Evolutionary conservation across 441 rosid genomes (phyloP), one percentile per base, ranked within the genome.

Genomic region (Theobroma grandiflorum): DNA sequence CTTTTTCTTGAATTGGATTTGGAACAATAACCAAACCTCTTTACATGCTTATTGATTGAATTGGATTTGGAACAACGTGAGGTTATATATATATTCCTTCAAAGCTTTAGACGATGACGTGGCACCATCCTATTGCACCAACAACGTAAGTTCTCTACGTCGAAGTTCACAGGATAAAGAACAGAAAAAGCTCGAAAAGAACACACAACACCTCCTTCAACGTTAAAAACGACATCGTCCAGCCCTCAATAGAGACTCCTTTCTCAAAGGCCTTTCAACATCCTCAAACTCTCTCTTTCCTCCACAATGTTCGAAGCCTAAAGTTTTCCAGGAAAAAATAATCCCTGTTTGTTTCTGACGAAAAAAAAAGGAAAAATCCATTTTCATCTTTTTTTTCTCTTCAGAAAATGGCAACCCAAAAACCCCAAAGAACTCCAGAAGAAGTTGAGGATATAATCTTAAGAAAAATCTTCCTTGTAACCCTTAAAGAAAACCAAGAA

Each of bases 391-490:
- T 37, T 52, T 0, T 37, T n/a, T 55, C 6, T 12, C 22, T 37
- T n/a, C 5, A 26, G 55, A 53, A 55, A 53, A 72, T 72, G 76
- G 26, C 31, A 26, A 85, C 96, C 52, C 81, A 78, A 52, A 95
- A 82, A 57, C 91, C 90, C 6, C 97, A 93, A 73, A 80, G 97
- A 77, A 89, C 96, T 18, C 90, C 86, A 26, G 80, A 80, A 57
- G 98, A 97, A 85, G 89, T 95, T 77, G 99, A 97, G 87, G 99
- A 97, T 82, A 90, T 92, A 49, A 91, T 95, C 84, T 95, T 97
- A 74, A 90, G 94, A 20, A 97, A 94, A 81, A 92, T 97, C 82
- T 83, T 95, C 74, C 87, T 88, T 43, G 84, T 94, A 50, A 88
- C 94, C 72, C 93, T 97, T 75, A 69, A 83, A n/a, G 91, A 89